Evolutionary conservation across 352 stramenopile species (phyloP), one percentile per base, ranked within the genome.

Genomic region (Phytophthora tubulina): DNA sequence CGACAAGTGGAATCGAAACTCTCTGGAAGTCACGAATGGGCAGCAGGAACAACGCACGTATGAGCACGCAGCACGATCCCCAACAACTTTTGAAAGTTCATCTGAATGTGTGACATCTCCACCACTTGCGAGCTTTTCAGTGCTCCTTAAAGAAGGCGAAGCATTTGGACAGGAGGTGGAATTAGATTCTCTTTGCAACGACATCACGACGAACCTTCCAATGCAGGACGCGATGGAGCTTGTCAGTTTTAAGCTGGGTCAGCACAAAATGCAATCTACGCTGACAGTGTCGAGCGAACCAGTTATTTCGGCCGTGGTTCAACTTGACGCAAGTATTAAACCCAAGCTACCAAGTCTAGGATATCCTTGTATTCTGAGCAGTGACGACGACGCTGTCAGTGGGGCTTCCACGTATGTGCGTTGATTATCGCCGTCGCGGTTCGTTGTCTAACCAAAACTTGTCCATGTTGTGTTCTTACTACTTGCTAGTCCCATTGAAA

Each of bases 1-100:
- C 50, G 80, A 88, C 36, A 79, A 65, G 50, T 85, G 80, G 79
- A 84, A 85, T 35, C 71, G 75, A 38, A 81, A 85, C 45, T 81
- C 76, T 11, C 63, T 85, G n/a, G 76, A 73, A 35, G 85, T 85
- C 54, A 67, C 57, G 5, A 67, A 81, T 39, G 78, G 85, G 51
- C 63, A 80, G 30, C 31, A 68, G 42, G 39, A 68, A 42, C 55
- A 67, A 51, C 52, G 21, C 21, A 21, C 21, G 21, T 21, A 21
- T 21, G 21, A 52, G 21, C n/a, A 17, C 4, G 27, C 3, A 46
- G 63, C 49, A 60, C 44, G 38, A 7, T 14, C 32, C 44, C 45
- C 62, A 41, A 31, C 54, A 42, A 5, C 27, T 9, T 33, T 21
- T 39, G 32, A 33, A 52, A 49, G 21, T 52, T 55, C 48, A 1